Evolutionary conservation across 2,329 filamentous ascomycete species (phyloP).

Genomic region (Fusarium avenaceum): DNA sequence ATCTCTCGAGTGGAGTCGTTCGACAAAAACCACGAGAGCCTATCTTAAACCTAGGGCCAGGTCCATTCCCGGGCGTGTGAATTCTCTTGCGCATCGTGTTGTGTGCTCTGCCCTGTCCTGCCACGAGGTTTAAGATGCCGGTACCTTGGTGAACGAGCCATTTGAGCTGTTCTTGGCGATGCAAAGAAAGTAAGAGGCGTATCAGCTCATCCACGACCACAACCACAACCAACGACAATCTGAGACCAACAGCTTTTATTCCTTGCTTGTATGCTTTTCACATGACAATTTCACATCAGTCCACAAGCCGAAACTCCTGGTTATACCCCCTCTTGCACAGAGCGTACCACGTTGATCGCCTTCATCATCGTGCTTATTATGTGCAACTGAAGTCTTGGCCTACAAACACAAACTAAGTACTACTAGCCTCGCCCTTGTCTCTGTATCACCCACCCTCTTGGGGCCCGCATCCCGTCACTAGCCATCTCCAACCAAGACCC

Average conservation of each 20-base stretch:
- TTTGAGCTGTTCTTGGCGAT: neutral
- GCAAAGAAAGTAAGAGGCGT: neutral
- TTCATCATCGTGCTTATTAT: constrained; percentile 19
- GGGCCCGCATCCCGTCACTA: constrained; percentile 30
- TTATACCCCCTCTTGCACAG: constrained; percentile 4
- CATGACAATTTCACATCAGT: neutral
- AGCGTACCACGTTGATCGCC: constrained; percentile 21
- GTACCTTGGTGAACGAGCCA: neutral
- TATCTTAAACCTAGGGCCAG: neutral
- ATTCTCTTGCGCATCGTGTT: constrained; percentile 7
- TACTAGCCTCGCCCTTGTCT: constrained; percentile 23
- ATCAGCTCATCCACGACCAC: neutral
- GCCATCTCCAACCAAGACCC: constrained; percentile 33
- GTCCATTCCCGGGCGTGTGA: neutral
- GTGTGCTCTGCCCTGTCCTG: neutral
- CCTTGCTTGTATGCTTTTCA: too few species aligned
- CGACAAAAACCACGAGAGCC: neutral
- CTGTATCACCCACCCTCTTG: constrained; percentile 39
- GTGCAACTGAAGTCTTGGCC: constrained; percentile 1
- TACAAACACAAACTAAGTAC: constrained; percentile 1
- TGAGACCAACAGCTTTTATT: neutral
- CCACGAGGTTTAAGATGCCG: constrained; percentile 1
- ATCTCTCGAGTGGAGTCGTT: constrained; percentile 18
- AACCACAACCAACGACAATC: neutral
- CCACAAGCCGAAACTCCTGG: neutral